Conservation (phyloP, 176 grass and related monocot genomes). For the Triticum timopheevii region DNA sequence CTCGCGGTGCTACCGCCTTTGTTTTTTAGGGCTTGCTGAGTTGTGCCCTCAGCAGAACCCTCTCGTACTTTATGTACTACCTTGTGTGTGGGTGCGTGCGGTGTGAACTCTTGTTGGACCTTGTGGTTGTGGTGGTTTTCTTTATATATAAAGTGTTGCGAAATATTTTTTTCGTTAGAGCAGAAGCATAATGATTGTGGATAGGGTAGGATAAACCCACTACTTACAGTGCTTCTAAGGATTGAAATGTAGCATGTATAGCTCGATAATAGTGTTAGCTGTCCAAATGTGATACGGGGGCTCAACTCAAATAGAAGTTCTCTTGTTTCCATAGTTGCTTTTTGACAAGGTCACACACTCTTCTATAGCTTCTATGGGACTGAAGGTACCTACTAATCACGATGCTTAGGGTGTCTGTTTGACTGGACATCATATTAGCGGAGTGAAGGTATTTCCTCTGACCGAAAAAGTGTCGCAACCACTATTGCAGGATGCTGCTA, state of each 20-base stretch:
- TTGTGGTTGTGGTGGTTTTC: no score
- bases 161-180: no score
- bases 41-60: no score
- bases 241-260: background rate
- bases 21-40: no score
- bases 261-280: background rate
- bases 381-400: background rate
- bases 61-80: no score
- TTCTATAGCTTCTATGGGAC: background rate
- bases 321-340: background rate
- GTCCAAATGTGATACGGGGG: background rate
- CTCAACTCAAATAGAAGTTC: background rate
- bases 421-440: background rate
- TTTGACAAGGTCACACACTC: background rate
- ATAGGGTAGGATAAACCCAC: slow-evolving; percentile 9
- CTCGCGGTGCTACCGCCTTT: no score
- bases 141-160: no score
- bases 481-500: no score
- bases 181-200: background rate
- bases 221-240: background rate
- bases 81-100: no score
- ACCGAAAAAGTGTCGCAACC: no score
- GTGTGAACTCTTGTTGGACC: no score
- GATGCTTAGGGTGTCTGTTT: background rate
- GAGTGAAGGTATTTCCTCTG: no score